Percentiles rank a stretch among this genome's conserved stretches.
These are phyloP conservation scores for Ziziphus jujuba DNA, from an alignment of 306 rosid genomes.

Conservation along the genomic window DNA sequence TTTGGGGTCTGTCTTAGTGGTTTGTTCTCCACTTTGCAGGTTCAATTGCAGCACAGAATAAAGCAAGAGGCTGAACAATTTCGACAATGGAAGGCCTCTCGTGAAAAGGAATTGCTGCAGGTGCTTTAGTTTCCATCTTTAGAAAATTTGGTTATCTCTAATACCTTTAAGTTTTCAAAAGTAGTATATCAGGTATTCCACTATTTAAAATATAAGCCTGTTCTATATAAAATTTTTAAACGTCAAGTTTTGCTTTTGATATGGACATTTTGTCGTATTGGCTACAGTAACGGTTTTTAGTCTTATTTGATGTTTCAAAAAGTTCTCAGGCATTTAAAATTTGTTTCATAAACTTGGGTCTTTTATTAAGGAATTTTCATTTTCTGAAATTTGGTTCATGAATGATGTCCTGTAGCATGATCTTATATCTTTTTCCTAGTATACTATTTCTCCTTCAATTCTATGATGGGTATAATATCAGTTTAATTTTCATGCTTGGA, in stretches of 20 bases:
- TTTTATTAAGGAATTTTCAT: no score
- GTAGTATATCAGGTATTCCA: not conserved
- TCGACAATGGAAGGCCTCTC: conserved; percentile 80
- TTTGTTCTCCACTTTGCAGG: conserved; percentile 40
- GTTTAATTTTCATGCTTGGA: not conserved
- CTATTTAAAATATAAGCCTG: not conserved
- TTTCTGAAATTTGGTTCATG: no score
- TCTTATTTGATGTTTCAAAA: no score
- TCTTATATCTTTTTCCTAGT: no score
- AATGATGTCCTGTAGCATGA: no score
- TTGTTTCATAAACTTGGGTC: no score
- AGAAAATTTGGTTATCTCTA: conserved; percentile 3
- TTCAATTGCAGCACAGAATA: conserved; percentile 77
- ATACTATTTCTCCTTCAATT: no score
- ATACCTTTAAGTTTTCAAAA: not conserved
- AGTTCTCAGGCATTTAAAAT: no score
- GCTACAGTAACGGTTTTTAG: no score
- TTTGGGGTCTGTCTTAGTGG: conserved; percentile 18
- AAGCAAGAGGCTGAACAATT: conserved; percentile 82
- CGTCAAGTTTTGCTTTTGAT: no score
- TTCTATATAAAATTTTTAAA: no score
- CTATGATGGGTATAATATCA: not conserved
- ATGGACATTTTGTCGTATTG: no score
- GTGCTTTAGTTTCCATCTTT: conserved; percentile 36
- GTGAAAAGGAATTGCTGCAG: conserved; percentile 83